These are phyloP conservation scores for Monilinia polystroma DNA, from an alignment of 2,329 filamentous ascomycete genomes.

Conservation along the genomic window DNA sequence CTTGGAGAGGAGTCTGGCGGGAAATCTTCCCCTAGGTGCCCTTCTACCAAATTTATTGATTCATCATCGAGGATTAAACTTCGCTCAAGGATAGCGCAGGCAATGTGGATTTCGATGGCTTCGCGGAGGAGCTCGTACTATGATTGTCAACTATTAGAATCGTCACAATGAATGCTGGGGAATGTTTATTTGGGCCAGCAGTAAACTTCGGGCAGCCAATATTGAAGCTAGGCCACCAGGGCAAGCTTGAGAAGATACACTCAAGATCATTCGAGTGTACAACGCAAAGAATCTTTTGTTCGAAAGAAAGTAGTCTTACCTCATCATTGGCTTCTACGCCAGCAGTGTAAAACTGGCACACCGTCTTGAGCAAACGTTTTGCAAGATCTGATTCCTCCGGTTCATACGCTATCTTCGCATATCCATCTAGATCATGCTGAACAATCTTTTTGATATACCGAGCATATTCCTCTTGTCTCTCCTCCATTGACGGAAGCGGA, in stretches of 20 bases:
- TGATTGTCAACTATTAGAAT: background rate
- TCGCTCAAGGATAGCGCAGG: slow-evolving; percentile 35
- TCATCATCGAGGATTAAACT: slow-evolving; percentile 36
- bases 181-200: background rate
- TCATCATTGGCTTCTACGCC: slow-evolving; percentile 32
- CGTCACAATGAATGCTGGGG: background rate
- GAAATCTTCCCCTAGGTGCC: slow-evolving; percentile 31
- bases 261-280: background rate
- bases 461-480: slow-evolving; percentile 35
- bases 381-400: slow-evolving; percentile 34
- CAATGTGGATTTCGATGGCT: slow-evolving; percentile 39
- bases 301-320: slow-evolving; percentile 27
- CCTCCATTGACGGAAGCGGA: slow-evolving; percentile 34
- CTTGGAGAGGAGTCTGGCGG: slow-evolving; percentile 33
- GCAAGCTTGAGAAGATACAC: background rate
- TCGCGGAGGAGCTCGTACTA: slow-evolving; percentile 36
- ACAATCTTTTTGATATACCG: slow-evolving; percentile 36
- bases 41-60: slow-evolving; percentile 33
- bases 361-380: slow-evolving; percentile 31
- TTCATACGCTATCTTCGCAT: slow-evolving; percentile 33
- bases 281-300: background rate
- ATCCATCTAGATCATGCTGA: slow-evolving; percentile 30
- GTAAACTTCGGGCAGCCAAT: background rate
- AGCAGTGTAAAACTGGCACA: slow-evolving; percentile 32
- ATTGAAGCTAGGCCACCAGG: background rate